Conservation (phyloP, 2,329 filamentous ascomycete species). For the Pestalotiopsis sp. region DNA sequence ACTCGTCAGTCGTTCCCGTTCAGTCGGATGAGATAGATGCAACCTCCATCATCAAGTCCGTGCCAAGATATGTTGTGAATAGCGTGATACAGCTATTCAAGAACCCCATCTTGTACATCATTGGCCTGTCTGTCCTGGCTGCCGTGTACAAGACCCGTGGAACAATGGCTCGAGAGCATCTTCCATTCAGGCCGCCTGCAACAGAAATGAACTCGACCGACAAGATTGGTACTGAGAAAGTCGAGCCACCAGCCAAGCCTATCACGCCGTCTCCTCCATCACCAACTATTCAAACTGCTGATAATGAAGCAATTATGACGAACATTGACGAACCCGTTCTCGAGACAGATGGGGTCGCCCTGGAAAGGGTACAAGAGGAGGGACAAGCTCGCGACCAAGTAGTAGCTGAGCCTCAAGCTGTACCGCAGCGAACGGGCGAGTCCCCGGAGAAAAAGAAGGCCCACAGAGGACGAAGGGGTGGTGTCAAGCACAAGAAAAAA, state of each 20-base stretch:
- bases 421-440: conserved; percentile 14
- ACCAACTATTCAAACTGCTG: not conserved
- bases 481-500: conserved; percentile 64
- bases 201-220: not conserved
- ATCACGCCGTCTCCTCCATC: not conserved
- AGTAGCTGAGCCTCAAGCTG: not conserved
- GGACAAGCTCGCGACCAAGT: not conserved
- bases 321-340: not conserved
- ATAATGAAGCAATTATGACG: not conserved
- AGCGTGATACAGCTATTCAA: conserved; percentile 55
- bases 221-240: not conserved
- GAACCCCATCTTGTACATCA: conserved; percentile 43
- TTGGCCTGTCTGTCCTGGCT: not conserved
- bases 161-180: not conserved
- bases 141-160: not conserved
- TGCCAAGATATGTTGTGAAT: conserved; percentile 50
- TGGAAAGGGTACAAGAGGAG: not conserved
- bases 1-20: conserved; percentile 26
- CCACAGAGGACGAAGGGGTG: conserved; percentile 71
- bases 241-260: not conserved
- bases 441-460: conserved; percentile 57
- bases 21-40: conserved; percentile 34
- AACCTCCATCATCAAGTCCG: conserved; percentile 45
- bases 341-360: not conserved
- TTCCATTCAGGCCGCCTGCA: not conserved